Evolutionary conservation across 768 basidiomycete species (phyloP).

Genomic region (Amanita subjunquillea): DNA sequence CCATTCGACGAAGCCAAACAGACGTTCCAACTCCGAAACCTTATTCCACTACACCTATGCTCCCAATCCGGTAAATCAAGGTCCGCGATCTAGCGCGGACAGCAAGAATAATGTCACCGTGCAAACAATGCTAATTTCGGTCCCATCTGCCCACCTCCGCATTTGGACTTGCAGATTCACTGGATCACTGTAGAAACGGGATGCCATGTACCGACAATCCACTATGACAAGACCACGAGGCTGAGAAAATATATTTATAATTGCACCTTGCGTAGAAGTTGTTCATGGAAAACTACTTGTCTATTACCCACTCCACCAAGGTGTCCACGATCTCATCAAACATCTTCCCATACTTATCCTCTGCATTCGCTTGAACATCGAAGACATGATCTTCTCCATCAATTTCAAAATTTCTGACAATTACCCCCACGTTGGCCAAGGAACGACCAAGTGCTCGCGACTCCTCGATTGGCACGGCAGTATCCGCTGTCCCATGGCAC

Average conservation of each 20-base stretch:
- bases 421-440: constrained; percentile 25
- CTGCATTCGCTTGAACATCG: constrained; percentile 37
- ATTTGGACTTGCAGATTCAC: too few relatives aligned
- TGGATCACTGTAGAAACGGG: too few relatives aligned
- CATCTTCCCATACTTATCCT: constrained; percentile 23
- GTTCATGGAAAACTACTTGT: not conserved
- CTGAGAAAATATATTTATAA: not conserved
- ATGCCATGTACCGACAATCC: not conserved
- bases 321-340: constrained; percentile 30
- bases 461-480: constrained; percentile 31
- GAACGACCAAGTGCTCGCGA: constrained; percentile 25
- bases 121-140: too few relatives aligned
- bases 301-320: constrained; percentile 13
- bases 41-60: constrained; percentile 12
- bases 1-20: constrained; percentile 11
- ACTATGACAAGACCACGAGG: not conserved
- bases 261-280: not conserved
- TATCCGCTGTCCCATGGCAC: constrained; percentile 40
- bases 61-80: constrained; percentile 4
- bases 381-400: constrained; percentile 45
- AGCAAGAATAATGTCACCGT: not conserved
- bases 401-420: constrained; percentile 23
- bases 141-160: too few relatives aligned
- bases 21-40: constrained; percentile 19
- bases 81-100: not conserved